These are phyloP conservation scores for Microsporum audouinii DNA, from an alignment of 2,329 filamentous ascomycete species.

Conservation along the genomic window DNA sequence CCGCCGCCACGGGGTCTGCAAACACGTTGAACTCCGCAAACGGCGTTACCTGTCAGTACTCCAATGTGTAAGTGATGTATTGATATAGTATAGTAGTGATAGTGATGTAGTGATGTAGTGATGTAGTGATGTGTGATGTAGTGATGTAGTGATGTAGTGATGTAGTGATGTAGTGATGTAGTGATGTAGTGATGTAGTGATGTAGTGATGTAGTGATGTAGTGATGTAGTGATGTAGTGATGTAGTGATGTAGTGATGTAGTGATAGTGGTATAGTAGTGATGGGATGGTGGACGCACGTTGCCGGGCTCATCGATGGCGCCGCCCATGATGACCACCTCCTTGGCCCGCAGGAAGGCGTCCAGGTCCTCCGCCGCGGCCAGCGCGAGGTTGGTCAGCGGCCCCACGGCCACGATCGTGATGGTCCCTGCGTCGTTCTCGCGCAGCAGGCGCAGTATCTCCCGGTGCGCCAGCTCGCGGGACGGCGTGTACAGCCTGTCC, in stretches of 20 bases:
- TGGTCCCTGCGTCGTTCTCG: constrained; percentile 69
- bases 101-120: too few relatives aligned
- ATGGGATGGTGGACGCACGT: constrained; percentile 39
- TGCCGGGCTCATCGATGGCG: constrained; percentile 65
- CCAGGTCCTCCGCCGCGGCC: constrained; percentile 76
- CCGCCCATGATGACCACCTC: constrained; percentile 96
- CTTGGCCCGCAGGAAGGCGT: constrained; percentile 77
- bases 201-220: too few relatives aligned
- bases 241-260: too few relatives aligned
- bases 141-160: too few relatives aligned
- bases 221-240: constrained; percentile 23
- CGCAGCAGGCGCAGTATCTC: constrained; percentile 80
- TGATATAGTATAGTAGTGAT: neutral
- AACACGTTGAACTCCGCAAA: constrained; percentile 92
- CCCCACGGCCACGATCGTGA: constrained; percentile 82
- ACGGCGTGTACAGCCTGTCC: constrained; percentile 56
- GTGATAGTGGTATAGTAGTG: neutral
- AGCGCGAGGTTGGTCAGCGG: constrained; percentile 89
- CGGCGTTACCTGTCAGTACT: constrained; percentile 49
- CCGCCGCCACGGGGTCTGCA: constrained; percentile 69
- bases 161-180: neutral
- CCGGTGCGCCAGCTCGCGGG: constrained; percentile 59
- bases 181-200: neutral
- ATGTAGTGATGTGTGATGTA: constrained; percentile 30
- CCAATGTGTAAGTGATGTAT: neutral